A percentile compares a stretch with the other conserved stretches of the same genome.
Conservation (phyloP, 2,329 filamentous ascomycete species). For the Teratosphaeria epicoccoides region DNA sequence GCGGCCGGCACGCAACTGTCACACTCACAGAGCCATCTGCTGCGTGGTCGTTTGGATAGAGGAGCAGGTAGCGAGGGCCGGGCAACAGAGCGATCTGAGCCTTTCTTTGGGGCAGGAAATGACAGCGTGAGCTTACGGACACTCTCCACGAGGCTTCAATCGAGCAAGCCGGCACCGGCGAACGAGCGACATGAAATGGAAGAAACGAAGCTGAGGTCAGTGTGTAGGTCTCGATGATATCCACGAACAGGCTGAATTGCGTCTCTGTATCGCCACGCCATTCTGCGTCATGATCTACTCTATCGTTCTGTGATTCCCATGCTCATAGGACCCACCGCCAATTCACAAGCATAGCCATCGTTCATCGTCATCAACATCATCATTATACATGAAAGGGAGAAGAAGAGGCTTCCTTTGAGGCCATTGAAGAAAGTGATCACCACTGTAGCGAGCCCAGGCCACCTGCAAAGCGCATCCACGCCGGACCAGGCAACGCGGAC, state of each 20-base stretch:
- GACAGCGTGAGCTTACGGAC: no score
- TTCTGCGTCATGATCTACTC: background rate
- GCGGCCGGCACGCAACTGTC: background rate
- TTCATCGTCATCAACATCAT: no score
- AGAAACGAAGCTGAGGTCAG: background rate
- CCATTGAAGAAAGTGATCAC: no score
- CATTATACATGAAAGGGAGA: background rate
- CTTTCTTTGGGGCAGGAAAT: no score
- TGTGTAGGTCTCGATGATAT: background rate
- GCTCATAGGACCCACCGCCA: background rate
- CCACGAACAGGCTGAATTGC: background rate
- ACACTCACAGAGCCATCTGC: no score
- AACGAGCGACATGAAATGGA: no score
- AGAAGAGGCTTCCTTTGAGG: background rate
- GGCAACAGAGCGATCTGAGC: no score
- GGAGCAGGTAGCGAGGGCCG: no score
- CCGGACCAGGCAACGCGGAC: background rate
- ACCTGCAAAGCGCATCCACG: no score
- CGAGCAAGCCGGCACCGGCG: background rate
- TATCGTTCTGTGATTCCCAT: background rate
- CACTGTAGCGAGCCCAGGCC: no score
- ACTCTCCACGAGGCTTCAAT: no score
- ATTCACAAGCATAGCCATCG: no score
- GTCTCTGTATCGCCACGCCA: background rate
- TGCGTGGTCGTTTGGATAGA: background rate